phyloP scores from a whole-genome alignment of 352 stramenopile species.

The Lagenidium giganteum region DNA sequence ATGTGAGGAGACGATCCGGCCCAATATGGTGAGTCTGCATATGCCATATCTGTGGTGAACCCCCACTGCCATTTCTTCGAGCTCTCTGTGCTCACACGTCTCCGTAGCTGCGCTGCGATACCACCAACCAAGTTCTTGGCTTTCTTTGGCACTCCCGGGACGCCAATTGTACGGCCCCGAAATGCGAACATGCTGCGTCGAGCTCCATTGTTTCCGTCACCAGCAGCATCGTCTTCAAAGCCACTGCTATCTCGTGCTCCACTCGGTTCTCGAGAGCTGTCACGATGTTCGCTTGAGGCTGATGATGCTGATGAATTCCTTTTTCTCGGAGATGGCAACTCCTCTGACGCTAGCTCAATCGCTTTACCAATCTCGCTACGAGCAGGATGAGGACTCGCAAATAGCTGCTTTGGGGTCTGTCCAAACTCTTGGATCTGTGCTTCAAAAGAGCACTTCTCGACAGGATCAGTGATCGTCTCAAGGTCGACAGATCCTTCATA shows the following conservation, averaged over 20 bases:
- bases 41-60: no score
- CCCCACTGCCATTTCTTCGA: conserved; percentile 56
- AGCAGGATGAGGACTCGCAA: conserved; percentile 72
- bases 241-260: conserved; percentile 14
- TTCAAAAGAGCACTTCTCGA: conserved; percentile 78
- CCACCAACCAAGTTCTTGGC: conserved; percentile 54
- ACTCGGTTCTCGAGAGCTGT: conserved; percentile 13
- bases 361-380: conserved; percentile 37
- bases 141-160: conserved; percentile 60
- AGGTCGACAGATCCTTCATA: conserved; percentile 98
- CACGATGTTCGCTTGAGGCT: background rate
- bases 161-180: conserved; percentile 37
- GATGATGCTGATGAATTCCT: conserved; percentile 9
- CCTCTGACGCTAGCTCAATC: conserved; percentile 33
- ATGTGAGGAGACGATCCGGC: conserved; percentile 40
- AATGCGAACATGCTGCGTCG: conserved; percentile 64
- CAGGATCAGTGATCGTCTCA: conserved; percentile 65
- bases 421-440: conserved; percentile 98
- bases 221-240: conserved; percentile 10
- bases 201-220: conserved; percentile 9
- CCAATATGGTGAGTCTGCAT: conserved; percentile 48
- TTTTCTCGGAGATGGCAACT: conserved; percentile 24
- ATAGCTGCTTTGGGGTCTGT: conserved; percentile 95
- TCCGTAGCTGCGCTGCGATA: conserved; percentile 52
- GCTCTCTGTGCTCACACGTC: conserved; percentile 50